Percentiles rank a stretch among this genome's conserved stretches.
phyloP scores from a whole-genome alignment of 129 eudicot genomes.

The Kitagawia praeruptora region DNA sequence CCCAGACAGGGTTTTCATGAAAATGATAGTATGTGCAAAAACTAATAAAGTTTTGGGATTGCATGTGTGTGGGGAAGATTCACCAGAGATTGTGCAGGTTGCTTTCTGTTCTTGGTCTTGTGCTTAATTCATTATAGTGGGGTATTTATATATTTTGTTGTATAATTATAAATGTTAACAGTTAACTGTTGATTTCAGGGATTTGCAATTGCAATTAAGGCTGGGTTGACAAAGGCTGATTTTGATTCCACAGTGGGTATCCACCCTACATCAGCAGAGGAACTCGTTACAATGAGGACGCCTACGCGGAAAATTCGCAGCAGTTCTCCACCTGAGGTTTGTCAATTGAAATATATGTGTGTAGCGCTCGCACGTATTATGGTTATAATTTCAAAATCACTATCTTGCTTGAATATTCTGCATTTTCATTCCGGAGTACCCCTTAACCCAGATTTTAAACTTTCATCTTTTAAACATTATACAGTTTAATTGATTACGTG shows the following conservation, averaged over 20 bases:
- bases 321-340: conserved; percentile 50
- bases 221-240: conserved; percentile 93
- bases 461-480: no score
- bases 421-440: neutral
- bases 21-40: conserved; percentile 82
- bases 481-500: neutral
- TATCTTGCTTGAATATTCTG: neutral
- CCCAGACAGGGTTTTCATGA: conserved; percentile 89
- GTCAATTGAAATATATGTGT: neutral
- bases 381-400: neutral
- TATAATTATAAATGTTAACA: neutral
- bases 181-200: conserved; percentile 38
- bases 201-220: conserved; percentile 94
- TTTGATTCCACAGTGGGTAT: conserved; percentile 87
- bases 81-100: conserved; percentile 94
- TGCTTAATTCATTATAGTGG: neutral
- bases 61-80: conserved; percentile 96
- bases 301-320: conserved; percentile 77
- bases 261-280: conserved; percentile 99
- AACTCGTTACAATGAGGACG: conserved; percentile 90
- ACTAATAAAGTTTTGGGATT: conserved; percentile 75
- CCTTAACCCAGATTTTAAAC: neutral
- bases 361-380: neutral
- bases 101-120: conserved; percentile 8
- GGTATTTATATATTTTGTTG: neutral